Percentiles rank a stretch among this genome's conserved stretches.
phyloP scores from a whole-genome alignment of 495 filamentous ascomycete genomes.

The Neurospora sp. region DNA sequence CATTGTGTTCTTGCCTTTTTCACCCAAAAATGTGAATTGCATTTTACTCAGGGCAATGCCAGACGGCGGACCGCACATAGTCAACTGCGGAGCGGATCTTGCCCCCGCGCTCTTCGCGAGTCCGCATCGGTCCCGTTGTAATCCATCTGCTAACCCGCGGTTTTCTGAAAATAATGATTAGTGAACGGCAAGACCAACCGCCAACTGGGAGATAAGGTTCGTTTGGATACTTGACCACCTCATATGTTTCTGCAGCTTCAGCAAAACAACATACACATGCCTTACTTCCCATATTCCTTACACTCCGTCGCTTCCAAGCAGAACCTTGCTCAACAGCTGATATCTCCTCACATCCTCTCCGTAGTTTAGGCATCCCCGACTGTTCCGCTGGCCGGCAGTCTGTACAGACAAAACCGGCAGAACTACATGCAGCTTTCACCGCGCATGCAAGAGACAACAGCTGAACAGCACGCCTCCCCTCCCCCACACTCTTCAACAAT shows the following conservation, averaged over 20 bases:
- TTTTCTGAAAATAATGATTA: neutral
- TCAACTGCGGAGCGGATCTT: too few species aligned
- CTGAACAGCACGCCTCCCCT: neutral
- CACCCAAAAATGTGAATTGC: neutral
- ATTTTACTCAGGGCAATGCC: neutral
- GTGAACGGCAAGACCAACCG: neutral
- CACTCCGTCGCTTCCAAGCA: neutral
- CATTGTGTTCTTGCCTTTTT: neutral
- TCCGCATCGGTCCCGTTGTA: neutral
- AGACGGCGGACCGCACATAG: too few species aligned
- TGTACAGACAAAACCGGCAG: neutral
- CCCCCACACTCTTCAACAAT: neutral
- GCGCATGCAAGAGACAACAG: neutral
- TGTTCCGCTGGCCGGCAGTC: neutral
- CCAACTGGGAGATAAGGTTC: neutral
- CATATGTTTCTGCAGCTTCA: neutral
- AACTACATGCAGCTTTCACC: neutral
- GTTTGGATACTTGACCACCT: neutral
- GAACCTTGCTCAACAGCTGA: neutral
- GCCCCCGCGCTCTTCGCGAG: neutral
- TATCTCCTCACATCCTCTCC: neutral
- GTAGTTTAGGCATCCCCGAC: neutral
- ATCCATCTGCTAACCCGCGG: neutral
- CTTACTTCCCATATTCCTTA: neutral
- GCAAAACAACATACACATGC: neutral